Evolutionary conservation across 495 filamentous ascomycete genomes (phyloP).

Genomic region (Bacidia gigantensis): DNA sequence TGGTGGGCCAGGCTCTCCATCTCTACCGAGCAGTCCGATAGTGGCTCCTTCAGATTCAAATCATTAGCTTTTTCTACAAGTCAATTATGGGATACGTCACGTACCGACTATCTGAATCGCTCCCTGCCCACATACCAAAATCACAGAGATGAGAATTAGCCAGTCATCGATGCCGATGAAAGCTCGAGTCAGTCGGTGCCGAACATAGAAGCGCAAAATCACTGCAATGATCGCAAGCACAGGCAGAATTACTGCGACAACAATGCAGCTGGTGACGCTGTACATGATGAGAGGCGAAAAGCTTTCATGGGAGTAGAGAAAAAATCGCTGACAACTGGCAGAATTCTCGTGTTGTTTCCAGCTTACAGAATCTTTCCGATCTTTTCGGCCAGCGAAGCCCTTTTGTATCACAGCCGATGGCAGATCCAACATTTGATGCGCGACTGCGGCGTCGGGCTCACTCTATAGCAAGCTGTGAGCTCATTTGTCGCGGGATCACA

Average conservation of each 20-base stretch:
- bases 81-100: not conserved
- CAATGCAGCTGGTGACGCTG: not conserved
- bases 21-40: not conserved
- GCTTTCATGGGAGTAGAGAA: too few species aligned
- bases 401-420: too few species aligned
- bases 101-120: not conserved
- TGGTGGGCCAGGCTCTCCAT: not conserved
- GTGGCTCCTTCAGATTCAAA: not conserved
- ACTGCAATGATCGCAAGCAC: not conserved
- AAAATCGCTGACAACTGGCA: too few species aligned
- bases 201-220: not conserved
- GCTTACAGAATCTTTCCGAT: too few species aligned
- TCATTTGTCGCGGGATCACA: too few species aligned
- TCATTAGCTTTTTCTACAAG: not conserved
- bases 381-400: too few species aligned
- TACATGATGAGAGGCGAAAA: too few species aligned
- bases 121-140: not conserved
- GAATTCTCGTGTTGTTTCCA: too few species aligned
- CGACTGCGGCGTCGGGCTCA: too few species aligned
- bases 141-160: not conserved
- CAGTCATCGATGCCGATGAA: not conserved
- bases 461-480: too few species aligned
- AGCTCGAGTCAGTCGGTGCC: not conserved
- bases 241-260: not conserved
- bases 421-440: too few species aligned